A percentile compares a stretch with the other conserved stretches of the same genome.
phyloP scores from a whole-genome alignment of 2,329 filamentous ascomycete species.

The Zymoseptoria pseudotritici region DNA sequence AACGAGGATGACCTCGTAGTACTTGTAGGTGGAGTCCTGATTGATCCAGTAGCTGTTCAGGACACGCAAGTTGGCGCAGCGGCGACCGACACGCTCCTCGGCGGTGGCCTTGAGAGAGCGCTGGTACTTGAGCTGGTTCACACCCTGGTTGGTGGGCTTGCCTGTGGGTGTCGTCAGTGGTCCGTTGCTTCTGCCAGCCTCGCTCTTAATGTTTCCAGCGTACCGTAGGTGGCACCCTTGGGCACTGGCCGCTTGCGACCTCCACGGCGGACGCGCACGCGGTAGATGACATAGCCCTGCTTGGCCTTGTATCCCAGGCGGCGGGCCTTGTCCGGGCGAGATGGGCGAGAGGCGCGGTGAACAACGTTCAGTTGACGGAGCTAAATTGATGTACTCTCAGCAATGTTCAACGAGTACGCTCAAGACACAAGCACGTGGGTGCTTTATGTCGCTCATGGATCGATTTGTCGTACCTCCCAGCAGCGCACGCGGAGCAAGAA shows the following conservation, averaged over 20 bases:
- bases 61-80: slow-evolving; percentile 97
- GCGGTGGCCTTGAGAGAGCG: slow-evolving; percentile 95
- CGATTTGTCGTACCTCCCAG: slow-evolving; percentile 74
- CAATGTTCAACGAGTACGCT: slow-evolving; percentile 97
- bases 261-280: slow-evolving; percentile 94
- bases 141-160: slow-evolving; percentile 99
- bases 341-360: slow-evolving; percentile 96
- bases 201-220: slow-evolving; percentile 30
- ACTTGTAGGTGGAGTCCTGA: slow-evolving; percentile 99
- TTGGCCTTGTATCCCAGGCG: slow-evolving; percentile 99
- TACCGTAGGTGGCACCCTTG: slow-evolving; percentile 99
- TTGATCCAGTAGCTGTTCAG: slow-evolving; percentile 99
- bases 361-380: slow-evolving; percentile 99
- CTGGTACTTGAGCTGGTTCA: slow-evolving; percentile 99
- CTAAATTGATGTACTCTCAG: slow-evolving; percentile 99
- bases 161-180: slow-evolving; percentile 48
- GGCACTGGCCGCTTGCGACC: slow-evolving; percentile 93
- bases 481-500: slow-evolving; percentile 99
- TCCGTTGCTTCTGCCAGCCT: slow-evolving; percentile 1
- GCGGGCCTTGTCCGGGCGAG: slow-evolving; percentile 98
- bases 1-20: slow-evolving; percentile 99
- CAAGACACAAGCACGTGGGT: slow-evolving; percentile 33
- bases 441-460: slow-evolving; percentile 29
- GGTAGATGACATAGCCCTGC: slow-evolving; percentile 99
- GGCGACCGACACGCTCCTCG: slow-evolving; percentile 99